phyloP scores from a whole-genome alignment of 441 rosid species.

The Metrosideros polymorpha region DNA sequence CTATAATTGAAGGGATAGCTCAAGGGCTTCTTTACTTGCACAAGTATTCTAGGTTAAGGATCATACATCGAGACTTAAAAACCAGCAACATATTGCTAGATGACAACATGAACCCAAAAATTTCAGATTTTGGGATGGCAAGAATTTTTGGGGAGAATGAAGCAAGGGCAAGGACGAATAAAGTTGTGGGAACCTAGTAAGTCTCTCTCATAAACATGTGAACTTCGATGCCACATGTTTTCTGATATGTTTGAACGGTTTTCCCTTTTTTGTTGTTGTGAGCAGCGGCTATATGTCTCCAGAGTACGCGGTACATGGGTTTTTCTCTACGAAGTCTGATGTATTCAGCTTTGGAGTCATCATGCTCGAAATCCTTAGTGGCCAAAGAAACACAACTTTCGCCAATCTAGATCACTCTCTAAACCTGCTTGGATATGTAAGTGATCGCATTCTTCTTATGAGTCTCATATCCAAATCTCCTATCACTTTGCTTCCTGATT shows the following conservation, averaged over 20 bases:
- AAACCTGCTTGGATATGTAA: background rate
- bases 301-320: background rate
- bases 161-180: background rate
- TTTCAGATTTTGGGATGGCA: background rate
- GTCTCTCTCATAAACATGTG: background rate
- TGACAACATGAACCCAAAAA: background rate
- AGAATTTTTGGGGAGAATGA: background rate
- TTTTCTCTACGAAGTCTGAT: background rate
- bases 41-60: background rate
- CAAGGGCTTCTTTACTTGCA: slow-evolving; percentile 1
- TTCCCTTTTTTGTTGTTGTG: background rate
- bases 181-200: background rate
- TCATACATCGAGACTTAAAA: background rate
- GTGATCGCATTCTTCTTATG: background rate
- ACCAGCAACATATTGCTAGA: background rate
- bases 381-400: background rate
- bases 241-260: background rate
- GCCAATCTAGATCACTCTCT: background rate
- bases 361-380: background rate
- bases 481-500: background rate
- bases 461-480: background rate
- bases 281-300: background rate
- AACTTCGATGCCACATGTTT: background rate
- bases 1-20: background rate
- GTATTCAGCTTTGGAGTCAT: background rate